Base-by-base conservation (phyloP, 2,329 filamentous ascomycete genomes). In the Monilinia vaccinii-corymbosi region DNA sequence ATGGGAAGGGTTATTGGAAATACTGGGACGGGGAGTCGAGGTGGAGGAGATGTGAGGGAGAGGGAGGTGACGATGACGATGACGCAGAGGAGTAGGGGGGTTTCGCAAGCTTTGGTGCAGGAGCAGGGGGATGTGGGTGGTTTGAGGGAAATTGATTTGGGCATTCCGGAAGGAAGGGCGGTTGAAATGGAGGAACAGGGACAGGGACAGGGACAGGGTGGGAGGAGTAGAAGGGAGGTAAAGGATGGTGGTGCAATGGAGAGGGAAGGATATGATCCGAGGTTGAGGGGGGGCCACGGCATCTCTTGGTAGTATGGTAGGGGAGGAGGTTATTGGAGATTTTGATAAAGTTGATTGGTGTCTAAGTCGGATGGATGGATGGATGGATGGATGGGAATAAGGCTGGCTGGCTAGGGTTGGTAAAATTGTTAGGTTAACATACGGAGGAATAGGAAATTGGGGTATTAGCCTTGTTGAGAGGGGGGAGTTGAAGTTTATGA, bases 111-210 rank as follows among this genome's bases (percentile, higher is more conserved):
- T 36, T 36, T 36, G 13, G 34, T 16, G 34, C 34, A 36, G 34
- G 34, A 36, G 56, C 31, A 32, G 44, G 48, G 58, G 7, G 66
- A 67, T 61, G 48, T 69, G 16, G 66, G 63, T 31, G 66, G 65
- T 13, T 60, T 63, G 40, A 49, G 63, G 16, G 66, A 68, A 56
- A 66, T 65, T 61, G 59, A 50, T 60, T 28, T 56, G 7, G 53
- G 53, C 11, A 36, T 49, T n/a, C 45, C 28, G 40, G 57, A 34
- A 61, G 65, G 62, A 62, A 66, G 67, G 25, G 63, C 58, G 21
- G 28, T 25, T 36, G 56, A 61, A 18, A 31, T 38, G 9, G 28
- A 50, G 58, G 60, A 63, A n/a, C n/a, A n/a, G 58, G 38, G n/a
- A 9, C 40, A 44, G 2, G 40, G 40, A n/a, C n/a, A n/a, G 58